Conservation (phyloP, 2,329 filamentous ascomycete species). For the Nigrospora oryzae region DNA sequence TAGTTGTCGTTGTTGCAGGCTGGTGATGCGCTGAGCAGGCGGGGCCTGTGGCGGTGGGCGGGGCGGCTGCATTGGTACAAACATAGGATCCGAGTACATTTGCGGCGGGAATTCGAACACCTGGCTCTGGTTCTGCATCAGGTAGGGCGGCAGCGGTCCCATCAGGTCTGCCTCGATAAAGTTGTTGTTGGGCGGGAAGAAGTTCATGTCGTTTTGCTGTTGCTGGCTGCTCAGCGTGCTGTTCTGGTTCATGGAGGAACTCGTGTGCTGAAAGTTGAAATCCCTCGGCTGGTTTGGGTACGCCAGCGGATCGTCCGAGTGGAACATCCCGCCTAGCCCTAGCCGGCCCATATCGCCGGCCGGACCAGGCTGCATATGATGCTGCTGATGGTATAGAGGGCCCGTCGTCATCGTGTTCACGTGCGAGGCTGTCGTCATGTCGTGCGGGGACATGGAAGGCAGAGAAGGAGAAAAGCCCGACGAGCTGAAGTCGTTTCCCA, state of each 20-base stretch:
- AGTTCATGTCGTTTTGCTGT: slow-evolving; percentile 21
- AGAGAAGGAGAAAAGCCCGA: background rate
- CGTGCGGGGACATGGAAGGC: slow-evolving; percentile 4
- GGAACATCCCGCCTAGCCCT: slow-evolving; percentile 62
- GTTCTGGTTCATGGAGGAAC: background rate
- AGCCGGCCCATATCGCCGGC: slow-evolving; percentile 20
- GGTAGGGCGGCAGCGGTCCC: slow-evolving; percentile 61
- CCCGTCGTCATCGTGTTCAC: background rate
- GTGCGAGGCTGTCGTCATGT: slow-evolving; percentile 1
- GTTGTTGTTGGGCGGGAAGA: slow-evolving; percentile 21
- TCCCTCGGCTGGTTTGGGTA: slow-evolving; percentile 71
- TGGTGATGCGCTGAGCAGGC: slow-evolving; percentile 5
- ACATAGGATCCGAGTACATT: slow-evolving; percentile 36
- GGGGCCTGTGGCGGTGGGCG: slow-evolving; percentile 20
- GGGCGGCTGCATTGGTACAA: slow-evolving; percentile 26
- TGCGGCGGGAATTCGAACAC: slow-evolving; percentile 32
- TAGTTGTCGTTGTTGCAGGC: slow-evolving; percentile 10
- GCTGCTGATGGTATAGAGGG: background rate
- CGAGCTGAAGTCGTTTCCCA: slow-evolving; percentile 1
- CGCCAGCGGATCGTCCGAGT: slow-evolving; percentile 67
- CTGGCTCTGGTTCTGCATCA: slow-evolving; percentile 46
- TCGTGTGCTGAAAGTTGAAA: slow-evolving; percentile 27
- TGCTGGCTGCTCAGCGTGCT: slow-evolving; percentile 9
- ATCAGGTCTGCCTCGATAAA: slow-evolving; percentile 63
- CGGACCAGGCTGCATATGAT: slow-evolving; percentile 9